Evolutionary conservation across 139 green algal genomes (phyloP).

Genomic region (Auxenochlorella pyrenoidosa): DNA sequence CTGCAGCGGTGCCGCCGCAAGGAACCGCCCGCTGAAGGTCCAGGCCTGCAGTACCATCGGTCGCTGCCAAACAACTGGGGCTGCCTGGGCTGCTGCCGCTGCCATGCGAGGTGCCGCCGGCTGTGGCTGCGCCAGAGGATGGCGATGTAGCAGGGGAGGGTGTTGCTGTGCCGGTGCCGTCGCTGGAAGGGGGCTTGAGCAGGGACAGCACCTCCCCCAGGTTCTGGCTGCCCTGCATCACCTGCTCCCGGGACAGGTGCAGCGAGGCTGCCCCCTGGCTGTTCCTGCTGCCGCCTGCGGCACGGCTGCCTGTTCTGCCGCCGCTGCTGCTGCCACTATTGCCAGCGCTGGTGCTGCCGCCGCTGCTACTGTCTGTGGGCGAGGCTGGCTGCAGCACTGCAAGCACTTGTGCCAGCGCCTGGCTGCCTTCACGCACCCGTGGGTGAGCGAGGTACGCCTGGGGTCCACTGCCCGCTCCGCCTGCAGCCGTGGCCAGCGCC

Average conservation of each 20-base stretch:
- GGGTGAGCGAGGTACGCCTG: background rate
- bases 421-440: slow-evolving; percentile 10
- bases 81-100: background rate
- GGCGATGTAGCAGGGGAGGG: background rate
- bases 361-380: background rate
- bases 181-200: background rate
- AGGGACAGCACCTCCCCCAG: background rate
- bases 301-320: too few relatives aligned
- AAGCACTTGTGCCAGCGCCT: background rate
- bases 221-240: slow-evolving; percentile 13
- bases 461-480: background rate
- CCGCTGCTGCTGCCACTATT: background rate
- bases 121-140: background rate
- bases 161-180: background rate
- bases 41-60: background rate
- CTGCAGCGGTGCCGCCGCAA: background rate
- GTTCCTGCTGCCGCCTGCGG: background rate
- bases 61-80: background rate
- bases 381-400: background rate
- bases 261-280: background rate
- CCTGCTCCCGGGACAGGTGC: slow-evolving; percentile 12
- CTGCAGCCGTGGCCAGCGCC: background rate
- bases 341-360: background rate
- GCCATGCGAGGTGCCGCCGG: background rate
- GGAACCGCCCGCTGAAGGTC: background rate